phyloP scores from a whole-genome alignment of 169 alveolate species.

The Plasmodium falciparum region DNA sequence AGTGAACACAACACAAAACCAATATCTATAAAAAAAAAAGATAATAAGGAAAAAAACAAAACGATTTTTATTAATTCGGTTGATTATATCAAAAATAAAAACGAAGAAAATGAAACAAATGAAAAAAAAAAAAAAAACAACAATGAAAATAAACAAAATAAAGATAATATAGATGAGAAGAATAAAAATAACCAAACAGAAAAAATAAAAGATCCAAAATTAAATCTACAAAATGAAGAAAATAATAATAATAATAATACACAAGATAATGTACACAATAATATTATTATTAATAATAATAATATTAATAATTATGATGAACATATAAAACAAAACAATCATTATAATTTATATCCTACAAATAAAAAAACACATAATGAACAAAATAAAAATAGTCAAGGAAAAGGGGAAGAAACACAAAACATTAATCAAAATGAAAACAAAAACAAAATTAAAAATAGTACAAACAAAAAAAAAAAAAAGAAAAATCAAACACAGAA shows the following conservation, averaged over 20 bases:
- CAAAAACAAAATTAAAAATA: too few species aligned
- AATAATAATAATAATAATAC: neutral
- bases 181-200: neutral
- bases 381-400: too few species aligned
- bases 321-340: neutral
- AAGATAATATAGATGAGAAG: neutral
- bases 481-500: too few species aligned
- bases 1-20: slow-evolving; percentile 29
- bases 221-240: neutral
- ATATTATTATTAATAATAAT: neutral
- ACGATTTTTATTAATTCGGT: slow-evolving; percentile 32
- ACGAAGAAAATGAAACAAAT: neutral
- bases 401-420: too few species aligned
- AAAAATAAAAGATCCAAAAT: neutral
- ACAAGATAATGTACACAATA: neutral
- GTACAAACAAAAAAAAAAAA: too few species aligned
- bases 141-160: neutral
- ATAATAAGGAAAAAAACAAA: slow-evolving; percentile 38
- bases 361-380: too few species aligned
- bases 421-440: too few species aligned
- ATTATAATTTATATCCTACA: too few species aligned
- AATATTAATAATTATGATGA: neutral
- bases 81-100: slow-evolving; percentile 36
- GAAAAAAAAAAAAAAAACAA: neutral
- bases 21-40: slow-evolving; percentile 12